Evolutionary conservation across 805 yeast genomes (phyloP).

Genomic region (Kodamaea lidongshanica): DNA sequence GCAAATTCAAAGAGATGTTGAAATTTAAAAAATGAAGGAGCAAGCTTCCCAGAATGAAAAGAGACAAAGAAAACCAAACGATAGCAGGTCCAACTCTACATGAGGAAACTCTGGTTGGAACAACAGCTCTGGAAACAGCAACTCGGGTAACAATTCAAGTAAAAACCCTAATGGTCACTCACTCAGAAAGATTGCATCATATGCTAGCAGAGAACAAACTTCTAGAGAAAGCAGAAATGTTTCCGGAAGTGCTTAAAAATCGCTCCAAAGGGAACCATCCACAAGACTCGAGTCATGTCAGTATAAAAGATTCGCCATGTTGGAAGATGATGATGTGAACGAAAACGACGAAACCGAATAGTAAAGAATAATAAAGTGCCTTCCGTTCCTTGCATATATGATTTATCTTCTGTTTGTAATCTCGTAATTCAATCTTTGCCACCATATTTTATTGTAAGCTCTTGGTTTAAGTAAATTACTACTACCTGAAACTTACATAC

Average conservation of each 20-base stretch:
- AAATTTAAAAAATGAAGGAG: slow-evolving; percentile 48
- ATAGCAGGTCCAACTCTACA: slow-evolving; percentile 47
- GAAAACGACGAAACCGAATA: slow-evolving; percentile 12
- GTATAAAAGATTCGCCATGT: slow-evolving; percentile 51
- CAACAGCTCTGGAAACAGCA: slow-evolving; percentile 15
- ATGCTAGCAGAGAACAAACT: too few species aligned
- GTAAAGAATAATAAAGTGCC: slow-evolving; percentile 7
- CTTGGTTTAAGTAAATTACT: slow-evolving; percentile 1
- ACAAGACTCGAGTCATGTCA: slow-evolving; percentile 42
- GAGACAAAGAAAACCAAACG: slow-evolving; percentile 36
- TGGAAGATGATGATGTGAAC: slow-evolving; percentile 36
- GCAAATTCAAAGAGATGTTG: slow-evolving; percentile 85
- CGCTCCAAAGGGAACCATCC: slow-evolving; percentile 42
- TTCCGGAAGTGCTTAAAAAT: slow-evolving; percentile 1
- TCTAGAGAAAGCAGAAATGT: neutral
- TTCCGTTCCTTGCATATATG: slow-evolving; percentile 5
- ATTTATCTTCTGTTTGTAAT: slow-evolving; percentile 7
- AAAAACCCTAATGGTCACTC: too few species aligned
- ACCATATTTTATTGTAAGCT: slow-evolving; percentile 7
- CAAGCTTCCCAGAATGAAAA: slow-evolving; percentile 48
- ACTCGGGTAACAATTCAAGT: slow-evolving; percentile 4
- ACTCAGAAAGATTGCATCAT: too few species aligned
- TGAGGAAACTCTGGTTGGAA: slow-evolving; percentile 49
- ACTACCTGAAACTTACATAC: slow-evolving; percentile 2
- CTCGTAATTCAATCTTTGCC: slow-evolving; percentile 7